These are phyloP conservation scores for Aspergillus homomorphus DNA, from an alignment of 495 filamentous ascomycete species.

Conservation along the genomic window DNA sequence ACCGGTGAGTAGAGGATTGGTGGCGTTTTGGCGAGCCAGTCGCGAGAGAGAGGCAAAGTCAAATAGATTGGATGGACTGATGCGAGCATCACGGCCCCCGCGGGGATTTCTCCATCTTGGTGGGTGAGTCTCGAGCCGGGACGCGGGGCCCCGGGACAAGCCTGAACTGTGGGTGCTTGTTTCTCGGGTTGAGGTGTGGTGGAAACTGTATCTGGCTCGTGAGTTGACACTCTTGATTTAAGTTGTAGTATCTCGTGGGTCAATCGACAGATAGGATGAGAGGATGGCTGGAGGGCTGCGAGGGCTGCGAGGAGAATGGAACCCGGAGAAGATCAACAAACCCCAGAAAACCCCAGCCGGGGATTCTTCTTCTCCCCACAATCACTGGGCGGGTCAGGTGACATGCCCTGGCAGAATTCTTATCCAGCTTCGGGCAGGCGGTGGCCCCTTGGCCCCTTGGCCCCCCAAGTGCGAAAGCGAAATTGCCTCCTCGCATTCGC, in stretches of 20 bases:
- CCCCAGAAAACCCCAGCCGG: neutral
- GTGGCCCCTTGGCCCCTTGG: neutral
- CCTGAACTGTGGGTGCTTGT: neutral
- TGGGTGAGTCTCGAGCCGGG: neutral
- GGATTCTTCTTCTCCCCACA: neutral
- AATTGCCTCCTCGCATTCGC: neutral
- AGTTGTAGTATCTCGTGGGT: neutral
- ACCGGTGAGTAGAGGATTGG: neutral
- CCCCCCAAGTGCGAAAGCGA: neutral
- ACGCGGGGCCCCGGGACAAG: slow-evolving; percentile 1
- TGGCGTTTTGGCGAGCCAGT: neutral
- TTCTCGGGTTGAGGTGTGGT: neutral
- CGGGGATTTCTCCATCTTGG: neutral
- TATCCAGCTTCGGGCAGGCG: neutral
- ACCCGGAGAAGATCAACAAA: too few relatives aligned
- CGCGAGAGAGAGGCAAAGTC: neutral
- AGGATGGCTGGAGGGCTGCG: too few relatives aligned
- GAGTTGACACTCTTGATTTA: too few relatives aligned
- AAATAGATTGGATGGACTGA: neutral
- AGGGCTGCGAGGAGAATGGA: too few relatives aligned
- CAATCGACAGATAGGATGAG: neutral
- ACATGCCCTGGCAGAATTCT: neutral
- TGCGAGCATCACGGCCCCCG: neutral
- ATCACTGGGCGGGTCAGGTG: neutral
- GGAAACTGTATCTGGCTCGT: too few relatives aligned